Conservation (phyloP, 768 basidiomycete genomes). For the Suillus hirtellus region DNA sequence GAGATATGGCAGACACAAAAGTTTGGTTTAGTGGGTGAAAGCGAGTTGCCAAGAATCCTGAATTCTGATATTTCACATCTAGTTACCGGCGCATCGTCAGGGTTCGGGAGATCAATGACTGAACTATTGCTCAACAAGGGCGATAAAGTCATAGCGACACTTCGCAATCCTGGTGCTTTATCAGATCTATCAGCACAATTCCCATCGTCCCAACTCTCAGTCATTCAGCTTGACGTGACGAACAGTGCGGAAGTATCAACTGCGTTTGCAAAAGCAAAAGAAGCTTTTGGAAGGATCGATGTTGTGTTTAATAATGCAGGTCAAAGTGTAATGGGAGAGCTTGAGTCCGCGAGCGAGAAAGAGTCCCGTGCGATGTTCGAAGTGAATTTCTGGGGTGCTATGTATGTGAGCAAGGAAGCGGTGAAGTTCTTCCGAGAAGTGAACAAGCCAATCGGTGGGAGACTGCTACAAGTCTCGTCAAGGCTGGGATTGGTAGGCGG, state of each 20-base stretch:
- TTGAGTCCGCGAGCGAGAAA: conserved; percentile 35
- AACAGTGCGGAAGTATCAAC: conserved; percentile 20
- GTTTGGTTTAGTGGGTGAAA: conserved; percentile 6
- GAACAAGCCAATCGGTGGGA: conserved; percentile 39
- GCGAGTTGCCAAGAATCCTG: background rate
- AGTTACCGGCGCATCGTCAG: conserved; percentile 39
- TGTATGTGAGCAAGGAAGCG: conserved; percentile 31
- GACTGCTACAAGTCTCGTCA: conserved; percentile 41
- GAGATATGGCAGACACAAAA: conserved; percentile 1
- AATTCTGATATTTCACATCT: background rate
- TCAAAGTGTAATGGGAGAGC: conserved; percentile 28
- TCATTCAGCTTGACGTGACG: conserved; percentile 36
- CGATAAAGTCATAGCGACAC: conserved; percentile 43
- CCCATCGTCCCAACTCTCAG: conserved; percentile 26
- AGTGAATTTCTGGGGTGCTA: conserved; percentile 37
- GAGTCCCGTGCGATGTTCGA: conserved; percentile 38
- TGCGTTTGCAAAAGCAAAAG: conserved; percentile 30
- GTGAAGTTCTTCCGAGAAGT: conserved; percentile 38
- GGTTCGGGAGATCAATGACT: conserved; percentile 38
- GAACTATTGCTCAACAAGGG: conserved; percentile 36
- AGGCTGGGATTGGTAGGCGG: conserved; percentile 28
- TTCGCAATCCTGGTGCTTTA: conserved; percentile 39
- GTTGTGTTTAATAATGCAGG: conserved; percentile 41
- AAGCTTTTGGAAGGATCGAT: conserved; percentile 35
- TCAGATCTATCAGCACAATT: conserved; percentile 27